phyloP scores from a whole-genome alignment of 2,329 filamentous ascomycete species.

The Rhinocladiella similis region DNA sequence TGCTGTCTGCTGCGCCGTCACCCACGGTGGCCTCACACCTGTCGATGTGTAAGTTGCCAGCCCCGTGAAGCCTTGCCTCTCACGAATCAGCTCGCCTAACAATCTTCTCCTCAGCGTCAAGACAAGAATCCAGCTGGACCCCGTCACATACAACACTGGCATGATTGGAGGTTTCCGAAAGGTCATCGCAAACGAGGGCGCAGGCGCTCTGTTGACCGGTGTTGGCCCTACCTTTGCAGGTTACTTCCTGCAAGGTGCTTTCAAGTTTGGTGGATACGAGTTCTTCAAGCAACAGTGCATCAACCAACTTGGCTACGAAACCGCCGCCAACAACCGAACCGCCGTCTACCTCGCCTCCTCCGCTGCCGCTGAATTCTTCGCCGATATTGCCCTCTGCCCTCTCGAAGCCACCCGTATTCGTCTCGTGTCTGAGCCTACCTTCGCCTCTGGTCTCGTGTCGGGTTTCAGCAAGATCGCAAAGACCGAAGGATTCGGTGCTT shows the following conservation, averaged over 20 bases:
- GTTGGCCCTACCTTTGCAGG: constrained; percentile 81
- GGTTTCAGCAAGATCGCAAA: constrained; percentile 82
- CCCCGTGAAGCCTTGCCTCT: constrained; percentile 14
- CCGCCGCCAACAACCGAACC: constrained; percentile 74
- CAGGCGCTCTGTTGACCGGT: constrained; percentile 81
- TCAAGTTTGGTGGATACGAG: constrained; percentile 95
- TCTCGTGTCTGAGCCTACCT: constrained; percentile 84
- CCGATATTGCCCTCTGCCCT: constrained; percentile 72
- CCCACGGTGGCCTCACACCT: constrained; percentile 93
- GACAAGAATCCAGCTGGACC: constrained; percentile 93
- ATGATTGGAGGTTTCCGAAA: constrained; percentile 84
- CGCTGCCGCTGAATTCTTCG: constrained; percentile 64
- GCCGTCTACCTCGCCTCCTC: constrained; percentile 74
- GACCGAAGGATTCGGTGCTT: constrained; percentile 79
- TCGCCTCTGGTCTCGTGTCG: constrained; percentile 74
- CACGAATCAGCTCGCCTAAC: constrained; percentile 15
- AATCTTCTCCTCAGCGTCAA: constrained; percentile 67
- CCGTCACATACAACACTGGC: constrained; percentile 82
- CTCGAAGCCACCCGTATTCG: constrained; percentile 92
- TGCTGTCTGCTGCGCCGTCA: constrained; percentile 96
- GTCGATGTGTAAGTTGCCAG: constrained; percentile 90
- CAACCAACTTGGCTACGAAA: constrained; percentile 75
- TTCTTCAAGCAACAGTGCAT: constrained; percentile 94
- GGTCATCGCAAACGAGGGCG: constrained; percentile 81
- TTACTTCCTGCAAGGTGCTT: constrained; percentile 91